A percentile compares a stretch with the other conserved stretches of the same genome.
These are phyloP conservation scores for Schizopora paradoxa DNA, from an alignment of 1,284 basidiomycete species.

Conservation along the genomic window DNA sequence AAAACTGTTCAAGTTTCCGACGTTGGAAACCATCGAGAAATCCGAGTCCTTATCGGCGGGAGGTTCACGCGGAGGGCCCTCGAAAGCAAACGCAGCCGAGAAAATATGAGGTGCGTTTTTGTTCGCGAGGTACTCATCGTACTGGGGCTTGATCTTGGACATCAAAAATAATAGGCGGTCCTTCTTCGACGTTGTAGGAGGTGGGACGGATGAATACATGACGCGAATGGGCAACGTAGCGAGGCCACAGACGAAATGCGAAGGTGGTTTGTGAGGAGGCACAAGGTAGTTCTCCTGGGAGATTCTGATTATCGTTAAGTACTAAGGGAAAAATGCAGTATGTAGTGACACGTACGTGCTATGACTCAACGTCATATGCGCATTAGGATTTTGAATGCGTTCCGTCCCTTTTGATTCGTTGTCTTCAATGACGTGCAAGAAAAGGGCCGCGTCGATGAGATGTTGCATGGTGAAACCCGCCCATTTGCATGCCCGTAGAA, in stretches of 20 bases:
- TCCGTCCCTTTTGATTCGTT: no score
- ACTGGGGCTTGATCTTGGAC: background rate
- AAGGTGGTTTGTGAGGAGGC: background rate
- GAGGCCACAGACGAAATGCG: constrained; percentile 5
- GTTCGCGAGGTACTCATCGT: background rate
- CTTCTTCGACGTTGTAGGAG: background rate
- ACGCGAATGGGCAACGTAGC: background rate
- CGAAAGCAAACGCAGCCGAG: background rate
- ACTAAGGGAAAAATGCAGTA: background rate
- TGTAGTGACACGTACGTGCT: background rate
- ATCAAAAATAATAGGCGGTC: background rate
- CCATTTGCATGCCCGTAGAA: background rate
- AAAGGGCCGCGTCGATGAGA: background rate
- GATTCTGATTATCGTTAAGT: background rate
- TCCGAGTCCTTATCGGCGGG: no score
- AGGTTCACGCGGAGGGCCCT: no score
- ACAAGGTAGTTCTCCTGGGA: constrained; percentile 7
- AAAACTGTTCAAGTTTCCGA: constrained; percentile 1
- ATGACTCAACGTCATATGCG: background rate
- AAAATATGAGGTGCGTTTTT: background rate
- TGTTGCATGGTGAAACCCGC: background rate
- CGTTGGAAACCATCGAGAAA: constrained; percentile 1
- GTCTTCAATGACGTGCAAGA: background rate
- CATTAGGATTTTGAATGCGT: no score
- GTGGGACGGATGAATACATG: no score